Evolutionary conservation across 1,139 yeast genomes (phyloP).

Genomic region (Saccharomyces hybrid): DNA sequence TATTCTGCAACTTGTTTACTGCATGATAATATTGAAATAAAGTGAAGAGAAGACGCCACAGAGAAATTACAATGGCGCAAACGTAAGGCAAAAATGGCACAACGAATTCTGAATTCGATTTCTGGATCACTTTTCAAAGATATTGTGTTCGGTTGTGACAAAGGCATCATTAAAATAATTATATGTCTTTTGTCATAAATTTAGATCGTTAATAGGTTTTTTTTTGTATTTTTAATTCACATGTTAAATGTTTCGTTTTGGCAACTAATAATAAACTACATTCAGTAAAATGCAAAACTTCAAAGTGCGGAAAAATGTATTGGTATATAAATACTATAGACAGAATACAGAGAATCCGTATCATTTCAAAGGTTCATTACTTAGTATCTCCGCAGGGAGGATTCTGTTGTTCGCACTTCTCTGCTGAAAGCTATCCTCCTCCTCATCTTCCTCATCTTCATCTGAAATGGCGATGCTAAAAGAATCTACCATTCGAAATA

Average conservation of each 20-base stretch:
- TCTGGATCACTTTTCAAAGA: background rate
- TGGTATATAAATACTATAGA: background rate
- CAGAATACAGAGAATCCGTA: background rate
- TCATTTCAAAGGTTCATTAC: slow-evolving; percentile 2
- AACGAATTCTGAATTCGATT: background rate
- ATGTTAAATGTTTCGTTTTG: background rate
- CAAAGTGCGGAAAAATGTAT: background rate
- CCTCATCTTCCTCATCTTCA: slow-evolving; percentile 16
- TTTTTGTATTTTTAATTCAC: background rate
- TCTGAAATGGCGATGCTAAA: slow-evolving; percentile 29
- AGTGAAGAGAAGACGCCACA: background rate
- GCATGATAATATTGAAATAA: background rate
- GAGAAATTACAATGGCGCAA: background rate
- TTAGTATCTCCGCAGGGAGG: slow-evolving; percentile 14
- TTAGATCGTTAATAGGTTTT: background rate
- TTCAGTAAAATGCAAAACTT: background rate
- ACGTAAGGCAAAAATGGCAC: background rate
- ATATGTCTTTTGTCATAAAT: background rate
- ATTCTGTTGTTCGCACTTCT: slow-evolving; percentile 9
- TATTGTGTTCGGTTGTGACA: background rate
- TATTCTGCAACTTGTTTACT: background rate
- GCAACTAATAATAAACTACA: background rate
- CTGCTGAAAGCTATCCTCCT: slow-evolving; percentile 5
- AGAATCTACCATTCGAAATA: slow-evolving; percentile 36
- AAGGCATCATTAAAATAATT: background rate